phyloP scores from a whole-genome alignment of 257 asterid species.

The Anisodus tanguticus region DNA sequence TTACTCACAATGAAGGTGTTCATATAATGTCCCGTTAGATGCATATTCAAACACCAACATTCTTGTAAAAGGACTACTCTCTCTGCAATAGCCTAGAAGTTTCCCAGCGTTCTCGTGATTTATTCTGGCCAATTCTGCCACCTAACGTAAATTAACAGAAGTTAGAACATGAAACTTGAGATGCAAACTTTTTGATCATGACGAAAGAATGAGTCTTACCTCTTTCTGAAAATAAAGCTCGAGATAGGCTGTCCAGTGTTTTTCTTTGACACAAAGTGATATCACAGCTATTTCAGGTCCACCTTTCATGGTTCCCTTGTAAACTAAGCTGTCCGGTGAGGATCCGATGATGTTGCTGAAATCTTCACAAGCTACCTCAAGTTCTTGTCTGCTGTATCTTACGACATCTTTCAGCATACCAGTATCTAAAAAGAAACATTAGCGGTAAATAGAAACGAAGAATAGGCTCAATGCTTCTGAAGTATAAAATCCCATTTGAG shows the following conservation, averaged over 20 bases:
- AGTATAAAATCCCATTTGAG: not conserved
- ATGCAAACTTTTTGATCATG: not conserved
- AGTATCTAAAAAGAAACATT: slow-evolving; percentile 56
- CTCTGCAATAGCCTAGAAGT: slow-evolving; percentile 85
- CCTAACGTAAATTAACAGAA: slow-evolving; percentile 48
- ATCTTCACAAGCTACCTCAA: slow-evolving; percentile 97
- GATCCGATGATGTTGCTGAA: slow-evolving; percentile 96
- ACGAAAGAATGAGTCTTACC: slow-evolving; percentile 42
- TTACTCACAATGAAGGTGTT: slow-evolving; percentile 92
- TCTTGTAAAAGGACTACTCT: slow-evolving; percentile 80
- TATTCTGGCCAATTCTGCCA: slow-evolving; percentile 84
- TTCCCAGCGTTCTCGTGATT: slow-evolving; percentile 75
- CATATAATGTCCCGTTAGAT: slow-evolving; percentile 88
- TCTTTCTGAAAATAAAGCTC: slow-evolving; percentile 92
- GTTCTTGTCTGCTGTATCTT: slow-evolving; percentile 80
- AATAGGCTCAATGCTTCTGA: not conserved
- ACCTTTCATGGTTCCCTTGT: slow-evolving; percentile 81
- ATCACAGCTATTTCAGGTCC: slow-evolving; percentile 93
- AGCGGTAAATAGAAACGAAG: not conserved
- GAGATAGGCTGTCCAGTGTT: slow-evolving; percentile 81
- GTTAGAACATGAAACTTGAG: slow-evolving; percentile 14
- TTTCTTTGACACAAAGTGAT: slow-evolving; percentile 81
- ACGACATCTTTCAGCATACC: slow-evolving; percentile 67
- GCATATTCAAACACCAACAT: slow-evolving; percentile 96
- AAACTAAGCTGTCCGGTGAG: slow-evolving; percentile 75